Conservation (phyloP, 768 basidiomycete genomes). For the Dioszegia hungarica region DNA sequence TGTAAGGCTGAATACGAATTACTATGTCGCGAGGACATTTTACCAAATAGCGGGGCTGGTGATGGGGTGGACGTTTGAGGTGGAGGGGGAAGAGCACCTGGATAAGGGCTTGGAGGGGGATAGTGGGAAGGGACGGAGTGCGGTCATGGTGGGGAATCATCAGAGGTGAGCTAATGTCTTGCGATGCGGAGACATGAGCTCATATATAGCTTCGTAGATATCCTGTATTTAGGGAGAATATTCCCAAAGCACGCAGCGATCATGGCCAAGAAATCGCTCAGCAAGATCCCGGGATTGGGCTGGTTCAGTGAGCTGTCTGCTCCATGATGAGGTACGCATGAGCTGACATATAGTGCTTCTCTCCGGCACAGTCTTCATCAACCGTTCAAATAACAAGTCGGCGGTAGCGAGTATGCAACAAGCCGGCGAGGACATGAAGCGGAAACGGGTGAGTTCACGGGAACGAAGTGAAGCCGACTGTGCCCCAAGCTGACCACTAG, state of each 20-base stretch:
- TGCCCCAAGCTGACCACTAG: conserved; percentile 41
- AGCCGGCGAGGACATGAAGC: conserved; percentile 74
- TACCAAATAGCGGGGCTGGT: conserved; percentile 61
- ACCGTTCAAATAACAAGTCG: conserved; percentile 68
- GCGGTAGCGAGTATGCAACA: conserved; percentile 71
- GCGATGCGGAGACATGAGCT: conserved; percentile 50
- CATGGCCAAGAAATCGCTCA: conserved; percentile 85
- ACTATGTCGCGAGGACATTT: conserved; percentile 75
- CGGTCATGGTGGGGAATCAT: conserved; percentile 78
- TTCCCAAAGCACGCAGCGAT: conserved; percentile 78
- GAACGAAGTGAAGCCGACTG: not conserved
- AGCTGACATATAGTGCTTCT: conserved; percentile 56
- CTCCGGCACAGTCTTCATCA: conserved; percentile 86
- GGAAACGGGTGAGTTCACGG: conserved; percentile 42
- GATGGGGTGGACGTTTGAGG: conserved; percentile 64
- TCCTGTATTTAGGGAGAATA: conserved; percentile 73
- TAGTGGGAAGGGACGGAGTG: conserved; percentile 54
- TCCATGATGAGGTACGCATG: not conserved
- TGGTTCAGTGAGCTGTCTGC: conserved; percentile 58
- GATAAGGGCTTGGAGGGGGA: conserved; percentile 20
- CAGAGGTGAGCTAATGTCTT: conserved; percentile 55
- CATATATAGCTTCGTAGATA: conserved; percentile 43
- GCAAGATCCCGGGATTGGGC: conserved; percentile 73
- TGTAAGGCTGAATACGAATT: conserved; percentile 58
- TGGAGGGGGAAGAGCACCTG: conserved; percentile 85